Conservation (phyloP, 352 stramenopile genomes). For the Phytophthora capsici region DNA sequence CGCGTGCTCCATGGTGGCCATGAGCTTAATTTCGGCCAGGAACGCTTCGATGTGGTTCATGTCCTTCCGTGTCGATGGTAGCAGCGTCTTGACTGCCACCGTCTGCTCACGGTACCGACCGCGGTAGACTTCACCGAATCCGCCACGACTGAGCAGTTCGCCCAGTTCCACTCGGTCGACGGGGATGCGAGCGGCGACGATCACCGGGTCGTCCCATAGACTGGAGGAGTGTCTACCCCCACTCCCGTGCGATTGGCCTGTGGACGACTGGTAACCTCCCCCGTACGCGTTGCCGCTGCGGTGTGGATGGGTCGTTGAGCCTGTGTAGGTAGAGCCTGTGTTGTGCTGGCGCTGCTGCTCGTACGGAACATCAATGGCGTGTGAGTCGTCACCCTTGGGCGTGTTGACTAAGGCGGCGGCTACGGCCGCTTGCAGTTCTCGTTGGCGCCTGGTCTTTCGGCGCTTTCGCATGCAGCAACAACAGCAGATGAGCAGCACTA, state of each 20-base stretch:
- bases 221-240: slow-evolving; percentile 19
- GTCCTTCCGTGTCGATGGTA: slow-evolving; percentile 39
- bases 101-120: slow-evolving; percentile 40
- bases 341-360: slow-evolving; percentile 24
- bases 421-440: slow-evolving; percentile 27
- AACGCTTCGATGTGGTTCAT: slow-evolving; percentile 47
- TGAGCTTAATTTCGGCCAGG: slow-evolving; percentile 50
- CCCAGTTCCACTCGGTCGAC: slow-evolving; percentile 45
- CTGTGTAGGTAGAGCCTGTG: slow-evolving; percentile 32
- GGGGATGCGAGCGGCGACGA: slow-evolving; percentile 45
- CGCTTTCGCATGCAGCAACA: slow-evolving; percentile 36
- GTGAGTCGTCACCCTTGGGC: slow-evolving; percentile 22
- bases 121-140: slow-evolving; percentile 46
- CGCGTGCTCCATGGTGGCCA: slow-evolving; percentile 46
- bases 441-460: slow-evolving; percentile 20
- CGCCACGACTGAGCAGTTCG: slow-evolving; percentile 41
- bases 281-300: slow-evolving; percentile 17
- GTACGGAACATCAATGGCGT: slow-evolving; percentile 29
- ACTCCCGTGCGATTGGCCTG: slow-evolving; percentile 7
- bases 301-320: slow-evolving; percentile 17
- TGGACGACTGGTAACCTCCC: slow-evolving; percentile 15
- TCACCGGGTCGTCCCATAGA: slow-evolving; percentile 46
- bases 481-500: slow-evolving; percentile 30
- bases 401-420: slow-evolving; percentile 25
- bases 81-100: slow-evolving; percentile 50